These are phyloP conservation scores for Allium cepa DNA, from an alignment of 106 monocot genomes.

Conservation along the genomic window DNA sequence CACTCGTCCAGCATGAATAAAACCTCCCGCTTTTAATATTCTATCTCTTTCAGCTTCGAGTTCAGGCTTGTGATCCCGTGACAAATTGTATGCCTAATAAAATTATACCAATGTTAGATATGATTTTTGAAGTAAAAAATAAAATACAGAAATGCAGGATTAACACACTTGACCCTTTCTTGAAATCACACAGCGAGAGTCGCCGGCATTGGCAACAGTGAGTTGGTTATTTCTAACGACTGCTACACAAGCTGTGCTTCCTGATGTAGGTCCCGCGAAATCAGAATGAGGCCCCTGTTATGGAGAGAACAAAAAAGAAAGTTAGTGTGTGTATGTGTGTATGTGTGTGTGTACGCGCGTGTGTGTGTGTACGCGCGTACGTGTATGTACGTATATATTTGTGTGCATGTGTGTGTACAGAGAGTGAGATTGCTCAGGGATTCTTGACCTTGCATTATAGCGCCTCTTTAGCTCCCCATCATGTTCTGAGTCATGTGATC, in stretches of 20 bases:
- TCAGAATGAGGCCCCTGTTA: no score
- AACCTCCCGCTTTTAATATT: slow-evolving; percentile 87
- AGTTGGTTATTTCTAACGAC: slow-evolving; percentile 76
- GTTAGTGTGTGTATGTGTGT: no score
- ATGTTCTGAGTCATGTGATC: no score
- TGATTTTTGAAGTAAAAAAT: slow-evolving; percentile 2
- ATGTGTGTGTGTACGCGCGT: no score
- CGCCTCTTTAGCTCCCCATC: no score
- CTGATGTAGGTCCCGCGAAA: slow-evolving; percentile 15
- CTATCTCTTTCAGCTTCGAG: slow-evolving; percentile 81
- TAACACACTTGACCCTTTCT: slow-evolving; percentile 68
- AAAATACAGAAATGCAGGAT: not conserved
- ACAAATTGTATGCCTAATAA: slow-evolving; percentile 49
- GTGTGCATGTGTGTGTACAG: no score
- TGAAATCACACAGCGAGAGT: slow-evolving; percentile 96
- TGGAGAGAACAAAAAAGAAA: no score
- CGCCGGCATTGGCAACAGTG: slow-evolving; percentile 87
- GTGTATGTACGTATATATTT: no score
- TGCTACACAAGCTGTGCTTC: slow-evolving; percentile 97
- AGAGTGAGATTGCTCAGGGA: no score
- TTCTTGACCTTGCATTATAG: no score
- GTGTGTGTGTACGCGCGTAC: no score
- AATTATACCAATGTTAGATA: not conserved
- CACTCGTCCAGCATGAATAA: slow-evolving; percentile 83
- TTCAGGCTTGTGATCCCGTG: slow-evolving; percentile 96